These are phyloP conservation scores for Volvox carteri DNA, from an alignment of 163 green algal genomes.

Conservation along the genomic window DNA sequence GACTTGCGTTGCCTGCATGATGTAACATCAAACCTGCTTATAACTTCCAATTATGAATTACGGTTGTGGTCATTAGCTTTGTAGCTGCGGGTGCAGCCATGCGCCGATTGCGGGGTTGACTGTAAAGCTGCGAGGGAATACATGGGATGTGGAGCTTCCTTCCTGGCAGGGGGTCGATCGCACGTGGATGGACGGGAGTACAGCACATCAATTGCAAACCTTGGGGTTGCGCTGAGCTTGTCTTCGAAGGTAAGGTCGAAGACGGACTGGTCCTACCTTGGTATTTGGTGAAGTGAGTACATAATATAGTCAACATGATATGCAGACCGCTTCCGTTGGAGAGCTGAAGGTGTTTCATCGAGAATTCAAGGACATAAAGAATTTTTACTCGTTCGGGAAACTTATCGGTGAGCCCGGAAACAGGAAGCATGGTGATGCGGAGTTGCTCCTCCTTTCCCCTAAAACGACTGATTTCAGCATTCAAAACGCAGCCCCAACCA, in stretches of 20 bases:
- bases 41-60: too few relatives aligned
- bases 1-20: too few relatives aligned
- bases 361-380: not conserved
- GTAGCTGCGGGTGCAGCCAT: too few relatives aligned
- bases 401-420: slow-evolving; percentile 57
- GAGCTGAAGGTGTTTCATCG: slow-evolving; percentile 8
- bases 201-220: not conserved
- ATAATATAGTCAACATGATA: too few relatives aligned
- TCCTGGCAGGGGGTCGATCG: not conserved
- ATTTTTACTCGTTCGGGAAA: slow-evolving; percentile 58
- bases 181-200: not conserved
- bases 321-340: not conserved
- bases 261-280: too few relatives aligned
- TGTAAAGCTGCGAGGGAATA: not conserved
- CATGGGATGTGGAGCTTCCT: slow-evolving; percentile 11
- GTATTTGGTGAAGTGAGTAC: too few relatives aligned
- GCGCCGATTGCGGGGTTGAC: not conserved
- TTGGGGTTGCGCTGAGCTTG: not conserved
- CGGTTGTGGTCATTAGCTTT: too few relatives aligned
- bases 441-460: too few relatives aligned
- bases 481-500: too few relatives aligned
- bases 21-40: too few relatives aligned
- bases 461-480: too few relatives aligned
- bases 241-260: not conserved
- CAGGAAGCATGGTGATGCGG: too few relatives aligned